phyloP scores from a whole-genome alignment of 495 filamentous ascomycete genomes.

The Tirmania nivea region DNA sequence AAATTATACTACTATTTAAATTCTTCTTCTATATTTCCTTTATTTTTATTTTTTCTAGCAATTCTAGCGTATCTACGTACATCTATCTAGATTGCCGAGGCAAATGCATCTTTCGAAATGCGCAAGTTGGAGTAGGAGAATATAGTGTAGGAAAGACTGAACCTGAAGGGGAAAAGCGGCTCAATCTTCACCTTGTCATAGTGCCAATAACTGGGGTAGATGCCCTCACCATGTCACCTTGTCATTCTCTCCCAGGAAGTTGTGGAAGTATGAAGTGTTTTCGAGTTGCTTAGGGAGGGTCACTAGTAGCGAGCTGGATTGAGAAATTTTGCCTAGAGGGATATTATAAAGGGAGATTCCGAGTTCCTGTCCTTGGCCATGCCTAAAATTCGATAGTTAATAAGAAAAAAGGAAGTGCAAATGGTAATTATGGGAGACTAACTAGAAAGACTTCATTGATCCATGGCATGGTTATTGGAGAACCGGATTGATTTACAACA shows the following conservation, averaged over 20 bases:
- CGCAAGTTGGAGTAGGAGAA: slow-evolving; percentile 36
- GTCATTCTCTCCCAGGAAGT: slow-evolving; percentile 43
- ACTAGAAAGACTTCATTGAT: slow-evolving; percentile 27
- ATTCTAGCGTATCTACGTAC: slow-evolving; percentile 27
- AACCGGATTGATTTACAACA: slow-evolving; percentile 48
- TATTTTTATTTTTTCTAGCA: slow-evolving; percentile 34
- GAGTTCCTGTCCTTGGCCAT: slow-evolving; percentile 43
- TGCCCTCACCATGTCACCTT: slow-evolving; percentile 47
- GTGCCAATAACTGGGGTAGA: slow-evolving; percentile 57
- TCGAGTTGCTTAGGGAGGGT: slow-evolving; percentile 43
- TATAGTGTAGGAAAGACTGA: slow-evolving; percentile 51
- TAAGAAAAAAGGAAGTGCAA: slow-evolving; percentile 3
- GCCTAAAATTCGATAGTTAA: slow-evolving; percentile 23
- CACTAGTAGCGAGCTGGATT: slow-evolving; percentile 43
- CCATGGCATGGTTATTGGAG: slow-evolving; percentile 57
- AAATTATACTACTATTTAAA: too few relatives aligned
- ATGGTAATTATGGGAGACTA: neutral
- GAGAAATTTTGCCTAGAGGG: slow-evolving; percentile 43
- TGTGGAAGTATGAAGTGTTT: slow-evolving; percentile 56
- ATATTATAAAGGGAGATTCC: slow-evolving; percentile 48
- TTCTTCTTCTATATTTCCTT: slow-evolving; percentile 37
- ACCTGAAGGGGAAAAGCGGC: slow-evolving; percentile 50
- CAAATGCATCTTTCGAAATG: slow-evolving; percentile 24
- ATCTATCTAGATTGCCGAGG: too few relatives aligned
- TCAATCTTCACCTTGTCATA: slow-evolving; percentile 44